Evolutionary conservation across 768 basidiomycete genomes (phyloP).

Genomic region (Serendipita indica): DNA sequence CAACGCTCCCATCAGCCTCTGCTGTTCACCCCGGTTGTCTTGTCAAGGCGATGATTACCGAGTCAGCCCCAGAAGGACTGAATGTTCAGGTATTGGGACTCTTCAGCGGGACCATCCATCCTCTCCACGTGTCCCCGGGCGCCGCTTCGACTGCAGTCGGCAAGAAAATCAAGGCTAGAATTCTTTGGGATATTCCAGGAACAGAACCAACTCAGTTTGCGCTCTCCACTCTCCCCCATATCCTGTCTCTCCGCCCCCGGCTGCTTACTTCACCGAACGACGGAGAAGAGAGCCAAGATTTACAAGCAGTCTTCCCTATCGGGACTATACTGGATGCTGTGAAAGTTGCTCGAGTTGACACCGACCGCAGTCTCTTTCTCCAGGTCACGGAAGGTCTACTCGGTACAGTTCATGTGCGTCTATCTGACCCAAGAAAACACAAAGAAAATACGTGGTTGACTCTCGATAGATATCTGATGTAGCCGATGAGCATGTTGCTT

Average conservation of each 20-base stretch:
- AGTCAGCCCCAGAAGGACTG: slow-evolving; percentile 54
- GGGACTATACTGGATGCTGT: slow-evolving; percentile 59
- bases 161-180: slow-evolving; percentile 66
- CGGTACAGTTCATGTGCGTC: slow-evolving; percentile 76
- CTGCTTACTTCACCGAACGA: slow-evolving; percentile 3
- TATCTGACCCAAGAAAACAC: neutral
- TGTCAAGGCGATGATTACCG: slow-evolving; percentile 70
- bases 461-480: slow-evolving; percentile 71
- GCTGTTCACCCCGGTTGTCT: slow-evolving; percentile 79
- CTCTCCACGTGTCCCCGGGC: slow-evolving; percentile 50
- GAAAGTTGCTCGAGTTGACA: slow-evolving; percentile 57
- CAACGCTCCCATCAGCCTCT: slow-evolving; percentile 36
- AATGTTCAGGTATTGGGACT: slow-evolving; percentile 83
- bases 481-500: slow-evolving; percentile 78
- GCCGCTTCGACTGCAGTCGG: slow-evolving; percentile 25
- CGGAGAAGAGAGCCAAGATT: slow-evolving; percentile 24
- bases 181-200: slow-evolving; percentile 63
- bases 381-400: slow-evolving; percentile 46
- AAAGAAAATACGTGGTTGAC: neutral
- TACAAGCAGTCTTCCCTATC: slow-evolving; percentile 52
- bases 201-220: slow-evolving; percentile 68
- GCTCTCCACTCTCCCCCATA: slow-evolving; percentile 59
- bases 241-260: slow-evolving; percentile 35
- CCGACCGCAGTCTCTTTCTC: slow-evolving; percentile 68
- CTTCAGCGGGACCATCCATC: slow-evolving; percentile 81